These are phyloP conservation scores for Penicillium soppii DNA, from an alignment of 495 filamentous ascomycete genomes.

Conservation along the genomic window DNA sequence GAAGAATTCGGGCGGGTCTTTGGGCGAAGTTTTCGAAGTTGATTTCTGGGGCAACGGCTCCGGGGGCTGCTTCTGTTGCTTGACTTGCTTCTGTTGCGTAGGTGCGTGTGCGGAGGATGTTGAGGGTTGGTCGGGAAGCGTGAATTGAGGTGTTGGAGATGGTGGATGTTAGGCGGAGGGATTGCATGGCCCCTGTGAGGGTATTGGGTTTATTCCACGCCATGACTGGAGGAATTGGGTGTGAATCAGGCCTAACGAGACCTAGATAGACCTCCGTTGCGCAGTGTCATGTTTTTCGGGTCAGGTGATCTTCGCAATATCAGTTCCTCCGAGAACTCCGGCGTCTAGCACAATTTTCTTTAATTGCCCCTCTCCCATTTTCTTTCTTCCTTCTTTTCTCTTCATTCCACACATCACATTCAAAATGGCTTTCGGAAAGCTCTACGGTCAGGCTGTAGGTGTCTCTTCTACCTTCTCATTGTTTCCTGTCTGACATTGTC, in stretches of 20 bases:
- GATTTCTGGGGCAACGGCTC: constrained; percentile 44
- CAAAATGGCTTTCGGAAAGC: constrained; percentile 93
- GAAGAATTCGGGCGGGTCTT: constrained; percentile 66
- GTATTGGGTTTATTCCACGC: constrained; percentile 37
- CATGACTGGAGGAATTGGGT: constrained; percentile 24
- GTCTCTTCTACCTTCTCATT: constrained; percentile 5
- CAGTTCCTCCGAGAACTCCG: constrained; percentile 5
- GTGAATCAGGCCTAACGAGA: not conserved
- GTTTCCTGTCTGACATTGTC: constrained; percentile 15
- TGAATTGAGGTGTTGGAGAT: constrained; percentile 9
- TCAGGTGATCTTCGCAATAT: constrained; percentile 7
- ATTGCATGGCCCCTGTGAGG: constrained; percentile 40
- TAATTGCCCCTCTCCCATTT: constrained; percentile 31
- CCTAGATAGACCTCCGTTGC: constrained; percentile 1
- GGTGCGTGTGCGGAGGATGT: constrained; percentile 20
- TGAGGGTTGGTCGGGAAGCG: constrained; percentile 7
- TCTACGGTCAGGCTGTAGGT: constrained; percentile 84
- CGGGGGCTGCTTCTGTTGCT: constrained; percentile 4
- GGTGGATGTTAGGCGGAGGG: constrained; percentile 27
- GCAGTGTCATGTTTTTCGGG: constrained; percentile 16
- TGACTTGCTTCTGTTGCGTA: constrained; percentile 40
- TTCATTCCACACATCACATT: constrained; percentile 27
- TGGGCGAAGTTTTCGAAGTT: constrained; percentile 33
- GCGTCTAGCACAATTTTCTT: constrained; percentile 38
- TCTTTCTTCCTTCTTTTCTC: constrained; percentile 28